Conservation (phyloP, 2,329 filamentous ascomycete species). For the Aspergillus sp. region DNA sequence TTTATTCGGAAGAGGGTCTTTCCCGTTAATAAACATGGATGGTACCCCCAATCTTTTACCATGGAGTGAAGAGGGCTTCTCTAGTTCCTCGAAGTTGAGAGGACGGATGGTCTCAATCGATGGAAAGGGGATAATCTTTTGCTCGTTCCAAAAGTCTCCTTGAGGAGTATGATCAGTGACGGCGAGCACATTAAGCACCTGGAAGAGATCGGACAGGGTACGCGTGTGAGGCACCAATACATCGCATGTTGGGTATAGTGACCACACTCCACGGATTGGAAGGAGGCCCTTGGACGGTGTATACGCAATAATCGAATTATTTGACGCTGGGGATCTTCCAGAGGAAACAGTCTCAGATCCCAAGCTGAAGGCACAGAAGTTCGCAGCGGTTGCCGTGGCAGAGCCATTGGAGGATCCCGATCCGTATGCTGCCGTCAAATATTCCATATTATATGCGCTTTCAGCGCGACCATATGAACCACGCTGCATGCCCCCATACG, state of each 20-base stretch:
- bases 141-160: conserved; percentile 58
- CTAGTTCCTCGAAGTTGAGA: conserved; percentile 33
- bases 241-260: conserved; percentile 58
- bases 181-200: conserved; percentile 50
- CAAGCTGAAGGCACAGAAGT: conserved; percentile 55
- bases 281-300: conserved; percentile 56
- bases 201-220: conserved; percentile 51
- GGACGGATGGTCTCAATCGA: conserved; percentile 31
- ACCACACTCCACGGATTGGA: conserved; percentile 54
- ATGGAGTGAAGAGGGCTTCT: conserved; percentile 30
- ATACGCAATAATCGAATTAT: conserved; percentile 58
- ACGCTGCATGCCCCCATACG: conserved; percentile 58
- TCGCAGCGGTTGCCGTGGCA: conserved; percentile 51
- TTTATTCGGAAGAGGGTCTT: conserved; percentile 31
- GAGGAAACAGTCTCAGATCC: conserved; percentile 58
- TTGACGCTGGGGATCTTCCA: conserved; percentile 57
- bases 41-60: conserved; percentile 53
- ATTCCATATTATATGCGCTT: conserved; percentile 56
- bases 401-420: conserved; percentile 61
- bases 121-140: conserved; percentile 47
- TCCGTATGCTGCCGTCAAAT: conserved; percentile 55
- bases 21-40: conserved; percentile 51
- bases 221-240: conserved; percentile 55
- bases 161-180: conserved; percentile 40
- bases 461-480: conserved; percentile 58